Percentiles rank a stretch among this genome's conserved stretches.
Evolutionary conservation across 2,329 filamentous ascomycete species (phyloP).

Genomic region (Aspergillus fischeri): DNA sequence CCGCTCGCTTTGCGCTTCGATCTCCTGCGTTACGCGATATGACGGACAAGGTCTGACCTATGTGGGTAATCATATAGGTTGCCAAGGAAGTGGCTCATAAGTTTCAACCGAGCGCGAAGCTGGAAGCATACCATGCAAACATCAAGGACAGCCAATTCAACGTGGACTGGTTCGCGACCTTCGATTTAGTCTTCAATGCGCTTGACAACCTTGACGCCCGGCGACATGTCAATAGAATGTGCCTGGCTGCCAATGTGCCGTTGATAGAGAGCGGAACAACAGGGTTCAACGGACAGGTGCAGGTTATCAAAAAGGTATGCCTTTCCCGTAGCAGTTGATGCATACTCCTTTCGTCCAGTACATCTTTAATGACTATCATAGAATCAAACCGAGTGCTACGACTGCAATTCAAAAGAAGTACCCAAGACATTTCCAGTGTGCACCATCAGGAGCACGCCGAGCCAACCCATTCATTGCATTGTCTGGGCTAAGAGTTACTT

Average conservation of each 20-base stretch:
- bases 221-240: constrained; percentile 97
- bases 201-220: constrained; percentile 92
- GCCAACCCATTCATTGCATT: constrained; percentile 96
- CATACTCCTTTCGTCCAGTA: not conserved
- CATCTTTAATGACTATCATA: constrained; percentile 23
- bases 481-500: constrained; percentile 98
- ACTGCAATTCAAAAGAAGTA: constrained; percentile 83
- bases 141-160: constrained; percentile 89
- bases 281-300: constrained; percentile 95
- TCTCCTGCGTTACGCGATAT: not conserved
- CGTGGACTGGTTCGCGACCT: constrained; percentile 79
- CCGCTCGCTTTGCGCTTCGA: constrained; percentile 2
- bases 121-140: constrained; percentile 87
- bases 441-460: constrained; percentile 93
- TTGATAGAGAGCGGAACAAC: constrained; percentile 96
- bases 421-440: constrained; percentile 95
- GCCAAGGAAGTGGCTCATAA: constrained; percentile 85
- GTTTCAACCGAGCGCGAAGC: constrained; percentile 84
- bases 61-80: constrained; percentile 53
- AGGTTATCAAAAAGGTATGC: constrained; percentile 78
- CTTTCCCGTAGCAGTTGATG: not conserved
- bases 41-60: constrained; percentile 12
- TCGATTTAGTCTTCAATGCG: constrained; percentile 90
- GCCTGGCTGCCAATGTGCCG: constrained; percentile 81
- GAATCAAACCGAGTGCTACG: constrained; percentile 89